Base-by-base conservation (phyloP, 108 stramenopile species). In the Discostella pseudostelligera region DNA sequence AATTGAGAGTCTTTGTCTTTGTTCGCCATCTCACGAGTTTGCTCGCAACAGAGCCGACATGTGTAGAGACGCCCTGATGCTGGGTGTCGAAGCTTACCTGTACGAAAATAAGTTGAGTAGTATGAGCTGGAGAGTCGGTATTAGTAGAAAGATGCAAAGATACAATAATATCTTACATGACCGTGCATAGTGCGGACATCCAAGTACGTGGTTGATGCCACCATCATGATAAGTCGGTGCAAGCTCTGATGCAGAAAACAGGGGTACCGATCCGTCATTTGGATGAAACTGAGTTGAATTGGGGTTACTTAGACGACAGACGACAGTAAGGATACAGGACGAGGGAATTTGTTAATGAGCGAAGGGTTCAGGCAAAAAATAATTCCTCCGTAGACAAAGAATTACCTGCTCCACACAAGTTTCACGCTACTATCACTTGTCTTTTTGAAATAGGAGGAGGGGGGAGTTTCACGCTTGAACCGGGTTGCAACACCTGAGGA, bases 21-120 rank as follows among this genome's bases (percentile, higher is more conserved):
- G 11, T 65, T 76, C 5, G 87, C 79, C 76, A 79, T 80, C 67
- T 91, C 88, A 22, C 88, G 81, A 36, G 72, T 87, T 81, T 96
- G 92, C 69, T 97, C 96, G 66, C 93, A 93, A 66, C 96, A 97
- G 24, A 95, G 81, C 39, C 96, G 88, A 58, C 96, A 97, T 24
- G 96, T 93, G 64, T 92, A 96, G 39, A 97, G 80, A 14, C 82
- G 71, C 45, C 93, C 93, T 22, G 93, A 93, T 19, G 84, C 73
- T 40, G 94, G 92, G 61, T 95, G 93, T 1, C 92, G 85, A 12
- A 97, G 76, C 67, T 96, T 97, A 74, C 71, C 71, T 72, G 45
- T 7, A 43, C 56, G n/a, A n/a, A n/a, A n/a, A n/a, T n/a, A n/a
- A 8, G 35, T 39, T 39, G 29, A 14, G 12, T 6, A 13, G 29